phyloP scores from a whole-genome alignment of 352 stramenopile genomes.

The Globisporangium abappressorium region DNA sequence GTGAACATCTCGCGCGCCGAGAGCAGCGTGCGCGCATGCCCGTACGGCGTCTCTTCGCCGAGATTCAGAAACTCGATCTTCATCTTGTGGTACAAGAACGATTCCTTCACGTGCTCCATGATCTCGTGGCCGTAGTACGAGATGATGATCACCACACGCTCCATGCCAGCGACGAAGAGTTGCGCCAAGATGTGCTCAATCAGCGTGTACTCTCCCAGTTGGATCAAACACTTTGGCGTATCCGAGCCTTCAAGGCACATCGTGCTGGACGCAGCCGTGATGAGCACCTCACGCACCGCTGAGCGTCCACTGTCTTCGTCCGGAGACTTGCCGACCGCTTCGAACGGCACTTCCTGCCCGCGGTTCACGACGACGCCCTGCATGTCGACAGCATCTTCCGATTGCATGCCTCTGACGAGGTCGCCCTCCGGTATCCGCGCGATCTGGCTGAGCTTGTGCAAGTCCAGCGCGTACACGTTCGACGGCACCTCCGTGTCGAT shows the following conservation, averaged over 20 bases:
- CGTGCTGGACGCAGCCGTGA: constrained; percentile 74
- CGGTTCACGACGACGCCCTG: constrained; percentile 78
- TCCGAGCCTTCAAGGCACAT: constrained; percentile 78
- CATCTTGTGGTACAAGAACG: constrained; percentile 69
- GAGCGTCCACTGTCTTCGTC: constrained; percentile 13
- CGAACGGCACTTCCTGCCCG: constrained; percentile 75
- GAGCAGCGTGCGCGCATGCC: constrained; percentile 70
- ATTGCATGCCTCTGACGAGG: constrained; percentile 71
- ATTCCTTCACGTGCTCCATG: constrained; percentile 76
- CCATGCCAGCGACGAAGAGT: constrained; percentile 78
- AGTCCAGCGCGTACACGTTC: constrained; percentile 71
- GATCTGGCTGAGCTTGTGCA: constrained; percentile 65
- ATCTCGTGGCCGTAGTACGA: constrained; percentile 80
- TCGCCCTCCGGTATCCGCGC: constrained; percentile 60
- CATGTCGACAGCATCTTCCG: constrained; percentile 73
- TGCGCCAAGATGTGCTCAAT: constrained; percentile 82
- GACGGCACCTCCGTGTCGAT: constrained; percentile 55
- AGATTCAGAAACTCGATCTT: constrained; percentile 85
- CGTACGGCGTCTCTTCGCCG: constrained; percentile 72
- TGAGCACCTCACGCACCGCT: constrained; percentile 67
- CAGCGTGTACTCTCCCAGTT: constrained; percentile 73
- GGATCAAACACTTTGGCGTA: constrained; percentile 77
- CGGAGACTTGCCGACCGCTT: constrained; percentile 61
- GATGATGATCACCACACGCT: constrained; percentile 83
- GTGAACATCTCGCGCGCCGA: constrained; percentile 78